Base-by-base conservation (phyloP, 169 alveolate species). In the Babesia bovis region DNA sequence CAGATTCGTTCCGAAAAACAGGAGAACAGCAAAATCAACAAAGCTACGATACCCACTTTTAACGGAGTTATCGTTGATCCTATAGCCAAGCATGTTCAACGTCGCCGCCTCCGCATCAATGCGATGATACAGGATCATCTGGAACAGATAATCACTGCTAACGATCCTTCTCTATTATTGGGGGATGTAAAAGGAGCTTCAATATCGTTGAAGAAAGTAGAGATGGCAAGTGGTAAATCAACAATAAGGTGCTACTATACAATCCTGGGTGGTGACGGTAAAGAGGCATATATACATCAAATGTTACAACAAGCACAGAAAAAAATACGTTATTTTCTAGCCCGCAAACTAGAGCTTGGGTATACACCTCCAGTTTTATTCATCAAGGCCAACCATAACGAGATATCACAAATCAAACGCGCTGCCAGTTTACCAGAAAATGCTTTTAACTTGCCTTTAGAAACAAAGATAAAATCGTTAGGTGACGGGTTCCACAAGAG, bases 301-400 rank as follows among this genome's bases (percentile, higher is more conserved):
- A 69, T 66, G 47, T 42, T 87, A 40, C 83, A 87, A 7, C 67
- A 53, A 58, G 87, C 78, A 17, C 85, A 87, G 26, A 65, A 79
- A 42, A 44, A 63, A 75, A 74, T 87, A 35, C 53, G 93, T 52
- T 84, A 79, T 49, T 66, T 71, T 52, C 70, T 87, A 32, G 93
- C 93, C 28, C 77, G 90, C 30, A 87, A 87, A 53, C 83, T 87
- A 26, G 90, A 87, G 47, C 68, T 87, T 55, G 93, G 93, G 12
- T 87, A 87, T 56, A 87, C 93, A n/a, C 93, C 93, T 30, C 93
- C 93, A 38, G 77, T 87, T 56, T 56, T 58, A 28, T 87, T 87
- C 79, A 71, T 81, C 41, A 72, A 53, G 65, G 69, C 66, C 21
- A 78, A 63, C 40, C 57, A 51, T 40, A 52, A 40, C 61, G 78